Evolutionary conservation across 2,329 filamentous ascomycete species (phyloP).

Genomic region (Pseudophaeomoniella oleicola): DNA sequence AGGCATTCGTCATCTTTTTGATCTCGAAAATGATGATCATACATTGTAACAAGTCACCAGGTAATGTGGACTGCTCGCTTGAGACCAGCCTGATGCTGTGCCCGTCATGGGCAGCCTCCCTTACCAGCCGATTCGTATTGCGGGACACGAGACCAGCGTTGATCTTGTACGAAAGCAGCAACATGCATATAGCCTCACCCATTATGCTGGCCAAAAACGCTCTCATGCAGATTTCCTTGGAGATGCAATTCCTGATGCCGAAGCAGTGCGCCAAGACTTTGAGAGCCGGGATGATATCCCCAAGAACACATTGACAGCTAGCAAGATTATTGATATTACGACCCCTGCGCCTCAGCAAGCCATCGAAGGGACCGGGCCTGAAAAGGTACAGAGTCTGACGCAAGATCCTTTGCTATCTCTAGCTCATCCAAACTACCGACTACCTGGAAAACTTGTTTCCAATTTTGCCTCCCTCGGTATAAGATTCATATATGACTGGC

Average conservation of each 20-base stretch:
- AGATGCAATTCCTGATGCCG: neutral
- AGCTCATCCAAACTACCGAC: constrained; percentile 46
- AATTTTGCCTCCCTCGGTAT: constrained; percentile 58
- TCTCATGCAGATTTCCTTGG: neutral
- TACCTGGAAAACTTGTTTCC: constrained; percentile 44
- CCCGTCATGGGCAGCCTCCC: too few species aligned
- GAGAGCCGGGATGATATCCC: neutral
- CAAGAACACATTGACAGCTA: neutral
- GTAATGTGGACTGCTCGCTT: too few species aligned
- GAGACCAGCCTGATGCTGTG: too few species aligned
- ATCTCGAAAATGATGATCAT: too few species aligned
- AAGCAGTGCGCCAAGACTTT: neutral
- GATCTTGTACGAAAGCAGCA: neutral
- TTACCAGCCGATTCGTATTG: neutral
- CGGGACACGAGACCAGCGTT: neutral
- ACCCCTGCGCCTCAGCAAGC: constrained; percentile 2
- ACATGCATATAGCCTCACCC: neutral
- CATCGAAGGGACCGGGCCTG: constrained; percentile 6
- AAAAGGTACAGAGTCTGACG: constrained; percentile 16
- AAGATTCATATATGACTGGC: constrained; percentile 62
- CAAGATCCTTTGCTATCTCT: constrained; percentile 40
- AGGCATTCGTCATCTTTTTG: too few species aligned
- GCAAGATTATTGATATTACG: neutral
- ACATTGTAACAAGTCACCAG: too few species aligned
- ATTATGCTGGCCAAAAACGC: neutral